phyloP scores from a whole-genome alignment of 2,329 filamentous ascomycete genomes.

The Westerdykella sp. region DNA sequence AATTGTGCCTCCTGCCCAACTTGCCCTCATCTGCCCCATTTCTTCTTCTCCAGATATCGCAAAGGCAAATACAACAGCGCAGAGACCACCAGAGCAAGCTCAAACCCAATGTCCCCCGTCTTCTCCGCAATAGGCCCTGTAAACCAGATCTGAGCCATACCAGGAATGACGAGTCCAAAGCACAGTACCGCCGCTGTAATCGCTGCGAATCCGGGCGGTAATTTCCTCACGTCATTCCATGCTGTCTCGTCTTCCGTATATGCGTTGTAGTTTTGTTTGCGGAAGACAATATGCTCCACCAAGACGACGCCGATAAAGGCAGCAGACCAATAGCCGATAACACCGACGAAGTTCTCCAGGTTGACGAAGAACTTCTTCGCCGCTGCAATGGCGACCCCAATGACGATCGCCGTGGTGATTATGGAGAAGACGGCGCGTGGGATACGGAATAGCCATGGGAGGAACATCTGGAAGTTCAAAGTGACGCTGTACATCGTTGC shows the following conservation, averaged over 20 bases:
- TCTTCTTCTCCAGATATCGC: conserved; percentile 35
- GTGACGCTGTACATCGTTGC: conserved; percentile 58
- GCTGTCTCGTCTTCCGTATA: conserved; percentile 31
- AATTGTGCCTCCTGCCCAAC: not conserved
- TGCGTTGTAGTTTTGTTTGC: conserved; percentile 23
- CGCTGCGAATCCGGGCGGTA: conserved; percentile 40
- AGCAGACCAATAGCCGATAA: conserved; percentile 34
- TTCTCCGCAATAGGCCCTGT: conserved; percentile 54
- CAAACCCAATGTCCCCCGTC: conserved; percentile 61
- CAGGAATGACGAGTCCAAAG: conserved; percentile 50
- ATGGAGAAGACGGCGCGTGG: conserved; percentile 55
- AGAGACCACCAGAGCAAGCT: conserved; percentile 52
- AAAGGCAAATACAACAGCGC: conserved; percentile 43
- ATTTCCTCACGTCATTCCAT: conserved; percentile 37
- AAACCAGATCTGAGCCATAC: conserved; percentile 57
- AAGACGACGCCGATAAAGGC: conserved; percentile 29
- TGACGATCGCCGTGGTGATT: conserved; percentile 53
- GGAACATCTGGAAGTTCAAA: conserved; percentile 58
- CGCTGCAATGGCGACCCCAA: conserved; percentile 53
- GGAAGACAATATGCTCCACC: conserved; percentile 38
- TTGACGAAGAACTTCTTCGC: conserved; percentile 53
- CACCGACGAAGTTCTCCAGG: conserved; percentile 38
- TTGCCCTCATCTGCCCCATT: conserved; percentile 13
- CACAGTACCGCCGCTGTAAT: conserved; percentile 34
- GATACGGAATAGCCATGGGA: conserved; percentile 51